A percentile compares a stretch with the other conserved stretches of the same genome.
Evolutionary conservation across 306 rosid species (phyloP).

Genomic region (Dalbergia cultrata): DNA sequence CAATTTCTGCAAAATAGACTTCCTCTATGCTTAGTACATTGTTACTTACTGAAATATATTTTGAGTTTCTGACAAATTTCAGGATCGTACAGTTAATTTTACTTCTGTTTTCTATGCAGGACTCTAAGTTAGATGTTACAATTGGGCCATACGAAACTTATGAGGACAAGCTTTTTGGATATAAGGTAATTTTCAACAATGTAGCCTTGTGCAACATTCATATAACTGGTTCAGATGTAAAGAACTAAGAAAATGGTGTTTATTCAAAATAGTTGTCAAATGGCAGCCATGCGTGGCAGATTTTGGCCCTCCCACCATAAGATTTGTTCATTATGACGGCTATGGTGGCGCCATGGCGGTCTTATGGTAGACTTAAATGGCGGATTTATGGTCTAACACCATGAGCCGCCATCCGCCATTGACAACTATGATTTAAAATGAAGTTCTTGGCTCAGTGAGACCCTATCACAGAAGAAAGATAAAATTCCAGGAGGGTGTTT

Average conservation of each 20-base stretch:
- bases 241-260: neutral
- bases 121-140: constrained; percentile 88
- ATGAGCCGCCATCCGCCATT: too few species aligned
- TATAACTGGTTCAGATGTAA: neutral
- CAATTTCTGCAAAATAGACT: neutral
- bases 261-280: too few species aligned
- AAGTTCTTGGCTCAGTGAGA: neutral
- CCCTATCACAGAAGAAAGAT: neutral
- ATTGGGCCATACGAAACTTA: constrained; percentile 98
- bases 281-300: too few species aligned
- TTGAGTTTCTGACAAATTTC: constrained; percentile 35
- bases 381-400: too few species aligned
- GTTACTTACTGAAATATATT: neutral
- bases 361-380: too few species aligned
- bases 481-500: neutral
- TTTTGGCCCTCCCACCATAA: too few species aligned
- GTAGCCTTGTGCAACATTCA: constrained; percentile 31
- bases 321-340: too few species aligned
- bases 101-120: constrained; percentile 57
- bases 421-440: too few species aligned
- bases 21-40: constrained; percentile 1
- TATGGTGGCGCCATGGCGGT: too few species aligned
- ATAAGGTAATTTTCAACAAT: constrained; percentile 68
- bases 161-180: constrained; percentile 90
- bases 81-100: constrained; percentile 37